A percentile compares a stretch with the other conserved stretches of the same genome.
phyloP scores from a whole-genome alignment of 2,329 filamentous ascomycete species.

The Pseudogymnoascus sp. region DNA sequence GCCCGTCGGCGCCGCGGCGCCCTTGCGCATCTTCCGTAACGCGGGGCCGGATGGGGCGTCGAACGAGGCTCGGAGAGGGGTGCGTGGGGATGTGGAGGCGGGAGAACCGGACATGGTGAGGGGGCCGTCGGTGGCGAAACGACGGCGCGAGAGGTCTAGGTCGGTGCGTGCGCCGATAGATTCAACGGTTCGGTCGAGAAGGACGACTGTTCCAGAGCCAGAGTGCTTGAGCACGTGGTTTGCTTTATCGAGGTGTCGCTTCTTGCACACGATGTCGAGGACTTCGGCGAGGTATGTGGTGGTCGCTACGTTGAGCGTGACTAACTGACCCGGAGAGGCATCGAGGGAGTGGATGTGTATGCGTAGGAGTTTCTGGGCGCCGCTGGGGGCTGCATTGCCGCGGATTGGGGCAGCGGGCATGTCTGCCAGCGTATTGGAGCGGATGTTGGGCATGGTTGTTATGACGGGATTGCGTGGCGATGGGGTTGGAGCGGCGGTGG shows the following conservation, averaged over 20 bases:
- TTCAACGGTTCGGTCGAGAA: conserved; percentile 68
- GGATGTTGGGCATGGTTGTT: conserved; percentile 45
- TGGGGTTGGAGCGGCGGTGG: conserved; percentile 33
- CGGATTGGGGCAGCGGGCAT: conserved; percentile 35
- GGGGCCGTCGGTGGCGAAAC: conserved; percentile 67
- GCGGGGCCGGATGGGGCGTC: conserved; percentile 38
- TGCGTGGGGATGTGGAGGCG: conserved; percentile 57
- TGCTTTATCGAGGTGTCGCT: conserved; percentile 69
- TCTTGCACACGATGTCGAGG: conserved; percentile 67
- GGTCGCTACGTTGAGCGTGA: conserved; percentile 67
- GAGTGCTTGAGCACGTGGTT: conserved; percentile 72
- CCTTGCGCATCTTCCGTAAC: conserved; percentile 41
- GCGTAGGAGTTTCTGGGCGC: conserved; percentile 60
- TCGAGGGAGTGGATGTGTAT: conserved; percentile 65
- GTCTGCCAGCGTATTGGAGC: conserved; percentile 47
- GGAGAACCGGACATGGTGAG: conserved; percentile 61
- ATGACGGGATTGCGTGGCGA: conserved; percentile 48
- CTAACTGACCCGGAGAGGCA: conserved; percentile 61
- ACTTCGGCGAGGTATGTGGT: conserved; percentile 79
- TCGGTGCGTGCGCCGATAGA: conserved; percentile 68
- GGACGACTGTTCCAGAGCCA: conserved; percentile 63
- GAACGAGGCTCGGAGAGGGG: conserved; percentile 38
- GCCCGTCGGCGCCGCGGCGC: conserved; percentile 34
- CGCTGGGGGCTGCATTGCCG: conserved; percentile 39
- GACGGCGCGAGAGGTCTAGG: conserved; percentile 64